Evolutionary conservation across 2,329 filamentous ascomycete genomes (phyloP).

Genomic region (Fusarium sp.): DNA sequence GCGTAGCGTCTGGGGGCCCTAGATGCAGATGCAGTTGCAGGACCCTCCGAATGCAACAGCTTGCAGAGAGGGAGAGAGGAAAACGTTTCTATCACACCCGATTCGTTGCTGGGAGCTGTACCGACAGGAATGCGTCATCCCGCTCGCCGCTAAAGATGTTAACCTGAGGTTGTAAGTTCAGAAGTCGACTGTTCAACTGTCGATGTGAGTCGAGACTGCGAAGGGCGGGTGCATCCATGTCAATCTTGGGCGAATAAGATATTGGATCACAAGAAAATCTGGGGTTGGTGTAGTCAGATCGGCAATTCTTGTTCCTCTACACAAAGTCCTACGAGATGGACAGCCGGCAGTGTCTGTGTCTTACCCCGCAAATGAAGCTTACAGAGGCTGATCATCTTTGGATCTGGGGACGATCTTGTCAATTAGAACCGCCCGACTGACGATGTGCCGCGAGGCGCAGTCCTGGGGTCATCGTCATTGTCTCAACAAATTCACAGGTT

Average conservation of each 20-base stretch:
- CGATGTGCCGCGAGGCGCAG: slow-evolving; percentile 23
- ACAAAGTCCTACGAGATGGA: neutral
- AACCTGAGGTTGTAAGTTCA: slow-evolving; percentile 5
- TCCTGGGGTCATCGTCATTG: neutral
- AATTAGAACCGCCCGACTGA: slow-evolving; percentile 5
- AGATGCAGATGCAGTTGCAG: neutral
- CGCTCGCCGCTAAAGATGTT: slow-evolving; percentile 30
- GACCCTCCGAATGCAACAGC: slow-evolving; percentile 16
- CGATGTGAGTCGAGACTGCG: slow-evolving; percentile 4
- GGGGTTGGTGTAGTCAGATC: slow-evolving; percentile 23
- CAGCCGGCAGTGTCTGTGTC: slow-evolving; percentile 20
- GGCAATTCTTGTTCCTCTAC: neutral
- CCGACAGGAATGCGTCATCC: slow-evolving; percentile 48
- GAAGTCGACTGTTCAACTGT: neutral
- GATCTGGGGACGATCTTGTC: slow-evolving; percentile 32
- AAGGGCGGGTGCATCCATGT: neutral
- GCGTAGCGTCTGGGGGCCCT: neutral
- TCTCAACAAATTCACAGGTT: neutral
- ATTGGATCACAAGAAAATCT: slow-evolving; percentile 1
- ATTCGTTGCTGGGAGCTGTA: slow-evolving; percentile 39
- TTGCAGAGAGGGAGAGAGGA: neutral
- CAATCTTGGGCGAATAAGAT: slow-evolving; percentile 10
- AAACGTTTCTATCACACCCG: slow-evolving; percentile 26
- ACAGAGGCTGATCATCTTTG: slow-evolving; percentile 20
- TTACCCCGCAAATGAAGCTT: slow-evolving; percentile 32